phyloP scores from a whole-genome alignment of 768 basidiomycete genomes.

The Neoboletus brunneissimus region DNA sequence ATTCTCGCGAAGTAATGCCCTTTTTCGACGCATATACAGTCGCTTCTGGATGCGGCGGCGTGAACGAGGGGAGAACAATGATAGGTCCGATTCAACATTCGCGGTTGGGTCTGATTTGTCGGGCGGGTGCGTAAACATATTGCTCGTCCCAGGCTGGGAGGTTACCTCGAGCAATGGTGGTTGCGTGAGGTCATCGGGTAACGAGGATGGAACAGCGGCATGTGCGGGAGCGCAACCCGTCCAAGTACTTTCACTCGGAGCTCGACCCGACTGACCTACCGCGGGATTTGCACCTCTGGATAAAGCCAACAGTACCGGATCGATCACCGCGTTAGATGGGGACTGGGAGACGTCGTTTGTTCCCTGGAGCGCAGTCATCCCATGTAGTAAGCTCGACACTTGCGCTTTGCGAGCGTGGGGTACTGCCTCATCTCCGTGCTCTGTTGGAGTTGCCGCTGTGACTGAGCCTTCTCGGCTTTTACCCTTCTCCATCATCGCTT shows the following conservation, averaged over 20 bases:
- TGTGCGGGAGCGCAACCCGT: background rate
- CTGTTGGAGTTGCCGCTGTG: background rate
- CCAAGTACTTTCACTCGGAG: background rate
- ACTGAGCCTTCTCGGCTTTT: conserved; percentile 12
- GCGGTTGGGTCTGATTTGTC: background rate
- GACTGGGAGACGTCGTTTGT: background rate
- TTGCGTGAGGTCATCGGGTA: background rate
- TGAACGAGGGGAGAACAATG: conserved; percentile 42
- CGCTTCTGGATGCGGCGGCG: conserved; percentile 60
- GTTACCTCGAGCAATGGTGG: background rate
- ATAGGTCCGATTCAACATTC: conserved; percentile 15
- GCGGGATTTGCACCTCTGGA: conserved; percentile 15
- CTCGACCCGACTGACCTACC: background rate
- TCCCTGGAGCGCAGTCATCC: background rate
- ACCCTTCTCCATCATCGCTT: conserved; percentile 10
- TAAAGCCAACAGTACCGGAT: conserved; percentile 30
- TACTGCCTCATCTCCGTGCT: conserved; percentile 5
- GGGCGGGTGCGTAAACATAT: background rate
- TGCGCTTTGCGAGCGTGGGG: background rate
- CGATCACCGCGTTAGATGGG: conserved; percentile 24
- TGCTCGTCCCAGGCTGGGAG: background rate
- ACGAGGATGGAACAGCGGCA: background rate
- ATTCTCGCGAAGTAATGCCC: conserved; percentile 48
- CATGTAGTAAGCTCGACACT: background rate
- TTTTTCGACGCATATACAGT: conserved; percentile 69